These are phyloP conservation scores for Cucurbita maxima DNA, from an alignment of 306 rosid species.

Conservation along the genomic window DNA sequence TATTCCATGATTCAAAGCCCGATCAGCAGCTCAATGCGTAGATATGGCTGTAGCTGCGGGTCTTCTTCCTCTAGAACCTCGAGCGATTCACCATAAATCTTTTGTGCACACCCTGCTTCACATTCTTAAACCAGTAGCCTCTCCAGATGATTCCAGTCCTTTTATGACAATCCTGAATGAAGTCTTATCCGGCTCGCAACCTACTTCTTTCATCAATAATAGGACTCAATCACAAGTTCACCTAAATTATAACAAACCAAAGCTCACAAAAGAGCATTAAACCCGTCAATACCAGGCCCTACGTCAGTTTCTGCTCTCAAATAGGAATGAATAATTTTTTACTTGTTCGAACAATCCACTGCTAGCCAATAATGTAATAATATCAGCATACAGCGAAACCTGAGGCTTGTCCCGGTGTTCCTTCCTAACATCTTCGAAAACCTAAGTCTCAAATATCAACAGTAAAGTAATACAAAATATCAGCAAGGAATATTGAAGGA, in stretches of 20 bases:
- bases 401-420: conserved; percentile 35
- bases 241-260: conserved; percentile 8
- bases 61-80: conserved; percentile 27
- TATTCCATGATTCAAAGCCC: neutral
- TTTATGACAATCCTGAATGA: conserved; percentile 20
- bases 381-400: conserved; percentile 26
- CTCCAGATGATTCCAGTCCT: conserved; percentile 28
- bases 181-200: conserved; percentile 32
- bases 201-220: conserved; percentile 28
- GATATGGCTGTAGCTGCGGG: neutral
- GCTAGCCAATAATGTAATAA: conserved; percentile 20
- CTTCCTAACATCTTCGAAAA: conserved; percentile 26
- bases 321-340: conserved; percentile 14
- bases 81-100: conserved; percentile 23
- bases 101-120: conserved; percentile 30
- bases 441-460: conserved; percentile 10
- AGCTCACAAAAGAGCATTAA: conserved; percentile 23
- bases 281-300: conserved; percentile 24
- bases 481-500: neutral
- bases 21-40: neutral
- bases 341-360: conserved; percentile 26
- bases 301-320: conserved; percentile 22
- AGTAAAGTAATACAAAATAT: neutral
- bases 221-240: conserved; percentile 23
- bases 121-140: conserved; percentile 8